These are phyloP conservation scores for Rhinocladiella mackenziei DNA, from an alignment of 2,329 filamentous ascomycete genomes.

Conservation along the genomic window DNA sequence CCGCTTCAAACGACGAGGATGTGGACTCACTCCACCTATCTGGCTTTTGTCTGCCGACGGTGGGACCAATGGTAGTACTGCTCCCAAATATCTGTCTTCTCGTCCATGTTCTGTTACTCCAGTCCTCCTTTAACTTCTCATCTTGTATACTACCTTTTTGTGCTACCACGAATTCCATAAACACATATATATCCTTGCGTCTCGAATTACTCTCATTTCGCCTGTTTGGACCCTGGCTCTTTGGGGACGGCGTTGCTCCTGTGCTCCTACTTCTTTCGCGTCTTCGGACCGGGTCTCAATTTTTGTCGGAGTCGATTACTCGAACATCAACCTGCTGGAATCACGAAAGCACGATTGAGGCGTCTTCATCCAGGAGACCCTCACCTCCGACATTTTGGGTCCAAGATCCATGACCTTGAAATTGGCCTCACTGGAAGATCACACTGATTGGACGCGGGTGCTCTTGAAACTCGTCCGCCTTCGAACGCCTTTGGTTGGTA, in stretches of 20 bases:
- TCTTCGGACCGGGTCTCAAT: not conserved
- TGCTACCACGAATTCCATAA: too few species aligned
- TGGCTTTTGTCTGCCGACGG: constrained; percentile 14
- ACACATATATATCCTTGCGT: too few species aligned
- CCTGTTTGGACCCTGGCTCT: too few species aligned
- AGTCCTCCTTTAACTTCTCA: constrained; percentile 1
- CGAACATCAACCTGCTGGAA: too few species aligned
- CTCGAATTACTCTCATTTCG: too few species aligned
- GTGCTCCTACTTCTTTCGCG: not conserved
- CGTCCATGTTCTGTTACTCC: not conserved
- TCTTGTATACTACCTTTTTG: constrained; percentile 12
- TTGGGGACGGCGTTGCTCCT: too few species aligned
- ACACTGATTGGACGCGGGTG: constrained; percentile 1
- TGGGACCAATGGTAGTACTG: not conserved
- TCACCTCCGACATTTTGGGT: not conserved
- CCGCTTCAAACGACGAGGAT: constrained; percentile 13
- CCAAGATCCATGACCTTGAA: not conserved
- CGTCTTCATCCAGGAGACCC: not conserved
- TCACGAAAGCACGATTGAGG: too few species aligned
- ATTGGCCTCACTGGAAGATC: not conserved
- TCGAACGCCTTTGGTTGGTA: constrained; percentile 14
- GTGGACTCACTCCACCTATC: constrained; percentile 16
- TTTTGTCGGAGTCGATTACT: too few species aligned
- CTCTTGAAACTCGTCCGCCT: constrained; percentile 12
- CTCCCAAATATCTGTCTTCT: constrained; percentile 17